Evolutionary conservation across 805 yeast genomes (phyloP).

Genomic region (Zygoascus ofunaensis): DNA sequence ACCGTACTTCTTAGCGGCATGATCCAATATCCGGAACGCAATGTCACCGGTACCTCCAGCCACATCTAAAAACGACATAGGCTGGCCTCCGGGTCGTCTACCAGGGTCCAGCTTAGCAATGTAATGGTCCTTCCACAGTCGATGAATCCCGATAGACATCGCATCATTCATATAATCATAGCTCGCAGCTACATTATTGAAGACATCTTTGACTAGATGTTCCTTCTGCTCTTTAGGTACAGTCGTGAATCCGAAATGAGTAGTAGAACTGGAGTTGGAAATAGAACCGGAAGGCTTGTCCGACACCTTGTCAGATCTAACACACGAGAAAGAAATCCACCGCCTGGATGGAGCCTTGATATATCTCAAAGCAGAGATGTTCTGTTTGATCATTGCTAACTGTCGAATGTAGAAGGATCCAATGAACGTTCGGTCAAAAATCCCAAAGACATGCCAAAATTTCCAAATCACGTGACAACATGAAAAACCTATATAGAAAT

Average conservation of each 20-base stretch:
- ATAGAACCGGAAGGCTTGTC: not conserved
- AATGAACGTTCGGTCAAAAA: too few relatives aligned
- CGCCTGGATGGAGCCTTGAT: not conserved
- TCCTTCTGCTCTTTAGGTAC: constrained; percentile 77
- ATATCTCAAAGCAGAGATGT: not conserved
- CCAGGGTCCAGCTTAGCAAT: constrained; percentile 88
- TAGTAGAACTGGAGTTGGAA: constrained; percentile 34
- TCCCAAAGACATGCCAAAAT: too few relatives aligned
- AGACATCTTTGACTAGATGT: constrained; percentile 61
- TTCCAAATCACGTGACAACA: too few relatives aligned
- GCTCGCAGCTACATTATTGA: constrained; percentile 87
- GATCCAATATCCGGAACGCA: constrained; percentile 89
- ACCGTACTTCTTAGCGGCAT: constrained; percentile 69
- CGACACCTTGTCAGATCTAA: not conserved
- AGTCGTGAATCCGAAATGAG: constrained; percentile 88
- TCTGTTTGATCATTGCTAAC: not conserved
- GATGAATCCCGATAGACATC: constrained; percentile 91
- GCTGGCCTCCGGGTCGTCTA: constrained; percentile 75
- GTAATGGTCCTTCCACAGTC: constrained; percentile 91
- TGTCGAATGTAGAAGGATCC: too few relatives aligned
- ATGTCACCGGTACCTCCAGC: constrained; percentile 99
- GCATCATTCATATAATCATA: constrained; percentile 98
- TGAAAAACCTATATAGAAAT: too few relatives aligned
- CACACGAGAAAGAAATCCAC: not conserved
- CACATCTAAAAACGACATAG: constrained; percentile 83